These are phyloP conservation scores for Albophoma yamanashiensis DNA, from an alignment of 2,329 filamentous ascomycete genomes.

Conservation along the genomic window DNA sequence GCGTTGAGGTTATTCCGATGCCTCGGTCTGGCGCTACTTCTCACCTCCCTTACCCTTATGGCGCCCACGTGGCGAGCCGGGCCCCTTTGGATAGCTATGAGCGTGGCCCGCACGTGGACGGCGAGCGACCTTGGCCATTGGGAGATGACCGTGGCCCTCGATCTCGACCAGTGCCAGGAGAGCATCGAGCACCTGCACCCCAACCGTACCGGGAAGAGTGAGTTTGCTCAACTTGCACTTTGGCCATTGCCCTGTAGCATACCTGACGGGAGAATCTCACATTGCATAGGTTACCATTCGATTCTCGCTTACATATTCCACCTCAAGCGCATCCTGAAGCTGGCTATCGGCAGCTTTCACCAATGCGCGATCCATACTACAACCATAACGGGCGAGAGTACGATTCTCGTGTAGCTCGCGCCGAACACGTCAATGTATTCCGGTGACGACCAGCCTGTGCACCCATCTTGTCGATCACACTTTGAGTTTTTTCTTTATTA, in stretches of 20 bases:
- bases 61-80: background rate
- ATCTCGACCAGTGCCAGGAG: background rate
- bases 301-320: background rate
- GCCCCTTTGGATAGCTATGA: background rate
- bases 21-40: background rate
- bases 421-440: background rate
- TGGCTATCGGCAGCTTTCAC: background rate
- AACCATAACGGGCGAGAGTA: background rate
- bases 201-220: background rate
- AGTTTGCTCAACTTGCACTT: background rate
- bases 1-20: conserved; percentile 11
- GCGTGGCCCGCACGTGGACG: background rate
- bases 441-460: background rate
- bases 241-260: background rate
- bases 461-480: background rate
- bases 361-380: background rate
- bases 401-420: background rate
- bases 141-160: background rate
- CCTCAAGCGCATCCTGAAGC: background rate
- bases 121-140: background rate
- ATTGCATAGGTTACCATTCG: background rate
- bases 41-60: background rate
- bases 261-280: background rate
- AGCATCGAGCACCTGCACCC: background rate
- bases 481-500: background rate